Evolutionary conservation across 768 basidiomycete species (phyloP).

Genomic region (Tricholoma terreum): DNA sequence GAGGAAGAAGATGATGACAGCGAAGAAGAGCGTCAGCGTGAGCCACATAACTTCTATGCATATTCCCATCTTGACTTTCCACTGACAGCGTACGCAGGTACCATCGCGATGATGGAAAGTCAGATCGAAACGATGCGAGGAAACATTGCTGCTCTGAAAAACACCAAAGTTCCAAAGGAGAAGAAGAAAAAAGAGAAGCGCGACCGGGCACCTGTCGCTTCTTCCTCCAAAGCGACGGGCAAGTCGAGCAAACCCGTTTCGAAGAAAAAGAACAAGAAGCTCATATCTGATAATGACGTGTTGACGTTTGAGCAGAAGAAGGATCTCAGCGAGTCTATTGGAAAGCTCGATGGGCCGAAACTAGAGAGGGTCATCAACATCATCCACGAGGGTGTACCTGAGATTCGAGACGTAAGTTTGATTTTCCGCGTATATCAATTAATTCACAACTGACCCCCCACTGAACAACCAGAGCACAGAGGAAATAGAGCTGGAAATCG

Average conservation of each 20-base stretch:
- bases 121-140: conserved; percentile 78
- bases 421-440: conserved; percentile 8
- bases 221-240: conserved; percentile 59
- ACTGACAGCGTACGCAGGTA: conserved; percentile 43
- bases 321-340: conserved; percentile 93
- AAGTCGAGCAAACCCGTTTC: conserved; percentile 47
- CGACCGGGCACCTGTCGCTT: conserved; percentile 51
- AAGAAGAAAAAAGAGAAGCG: conserved; percentile 73
- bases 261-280: conserved; percentile 69
- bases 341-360: conserved; percentile 75
- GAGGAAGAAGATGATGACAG: conserved; percentile 66
- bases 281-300: conserved; percentile 71
- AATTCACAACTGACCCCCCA: conserved; percentile 10
- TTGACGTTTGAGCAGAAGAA: conserved; percentile 97
- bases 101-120: conserved; percentile 74
- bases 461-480: conserved; percentile 70
- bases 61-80: conserved; percentile 7
- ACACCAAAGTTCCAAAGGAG: conserved; percentile 49
- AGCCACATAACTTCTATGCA: conserved; percentile 25
- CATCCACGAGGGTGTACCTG: conserved; percentile 91
- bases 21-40: conserved; percentile 70
- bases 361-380: conserved; percentile 91
- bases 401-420: conserved; percentile 81
- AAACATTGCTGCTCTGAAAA: conserved; percentile 63
- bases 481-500: conserved; percentile 99